Evolutionary conservation across 352 stramenopile genomes (phyloP), one percentile per base, ranked within the genome.

Genomic region (Phytophthora pseudosyringae): DNA sequence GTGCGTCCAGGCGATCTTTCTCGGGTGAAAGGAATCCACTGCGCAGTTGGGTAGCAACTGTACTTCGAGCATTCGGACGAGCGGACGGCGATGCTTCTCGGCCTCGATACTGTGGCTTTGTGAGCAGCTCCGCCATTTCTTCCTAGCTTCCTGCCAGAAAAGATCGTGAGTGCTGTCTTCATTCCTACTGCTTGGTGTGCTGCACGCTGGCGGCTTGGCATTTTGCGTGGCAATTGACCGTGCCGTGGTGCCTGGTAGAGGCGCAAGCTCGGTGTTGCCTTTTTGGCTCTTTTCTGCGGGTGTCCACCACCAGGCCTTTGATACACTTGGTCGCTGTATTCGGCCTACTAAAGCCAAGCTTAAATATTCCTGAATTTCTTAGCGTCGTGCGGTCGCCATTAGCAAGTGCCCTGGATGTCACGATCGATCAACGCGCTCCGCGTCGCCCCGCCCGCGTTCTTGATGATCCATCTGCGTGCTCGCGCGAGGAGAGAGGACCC

Each of bases 11-110:
- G 2, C 76, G 78, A 11, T 87, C 64, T 15, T 60, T 73, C 13
- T 81, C 68, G 4, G 81, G 75, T 0, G 71, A 85, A 13, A 91
- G 57, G 5, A 89, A 25, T 11, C 75, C 81, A 43, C 79, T 90
- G 0, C 73, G 69, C 0, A 67, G 25, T 54, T 60, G 48, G n/a
- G 43, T 21, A 12, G 33, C 40, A 46, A 39, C 32, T 48, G 57
- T 67, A 5, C 48, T 12, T 8, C 44, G 35, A 29, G 25, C 35
- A 48, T 43, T 69, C 11, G 31, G 18, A 29, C 46, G 35, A 47
- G 46, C 48, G 3, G 40, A 41, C 12, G 38, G 52, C 5, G 61
- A 56, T 12, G 38, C 9, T 57, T 55, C 21, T 21, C 64, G 41
- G 13, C 53, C 47, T 29, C 45, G 59, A 52, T 58, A 59, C 48